Evolutionary conservation across 176 grass and related monocot genomes (phyloP).

Genomic region (Saccharum officinarum): DNA sequence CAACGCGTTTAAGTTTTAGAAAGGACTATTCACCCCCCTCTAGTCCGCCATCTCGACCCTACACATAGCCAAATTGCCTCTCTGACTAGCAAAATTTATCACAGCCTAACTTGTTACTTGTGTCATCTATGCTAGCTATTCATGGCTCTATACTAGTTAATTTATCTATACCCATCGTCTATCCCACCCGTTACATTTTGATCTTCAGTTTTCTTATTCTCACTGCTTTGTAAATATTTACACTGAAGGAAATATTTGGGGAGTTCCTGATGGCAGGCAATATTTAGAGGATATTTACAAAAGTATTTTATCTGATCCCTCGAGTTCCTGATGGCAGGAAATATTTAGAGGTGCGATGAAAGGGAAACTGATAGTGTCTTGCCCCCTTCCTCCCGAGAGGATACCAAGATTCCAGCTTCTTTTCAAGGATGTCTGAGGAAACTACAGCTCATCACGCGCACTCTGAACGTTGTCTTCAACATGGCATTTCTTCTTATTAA

Average conservation of each 20-base stretch:
- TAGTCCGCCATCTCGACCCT: too few relatives aligned
- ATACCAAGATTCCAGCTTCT: conserved; percentile 80
- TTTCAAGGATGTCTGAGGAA: conserved; percentile 77
- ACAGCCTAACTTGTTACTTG: not conserved
- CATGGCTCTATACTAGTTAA: not conserved
- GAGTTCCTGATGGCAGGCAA: too few relatives aligned
- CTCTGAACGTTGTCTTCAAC: not conserved
- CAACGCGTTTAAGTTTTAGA: too few relatives aligned
- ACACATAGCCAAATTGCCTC: not conserved
- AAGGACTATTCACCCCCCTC: too few relatives aligned
- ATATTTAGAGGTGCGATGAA: conserved; percentile 93
- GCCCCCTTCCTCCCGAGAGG: conserved; percentile 77
- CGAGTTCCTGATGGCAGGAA: conserved; percentile 39
- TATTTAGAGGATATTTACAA: not conserved
- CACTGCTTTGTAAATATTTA: not conserved
- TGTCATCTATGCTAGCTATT: not conserved
- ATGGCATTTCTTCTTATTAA: not conserved
- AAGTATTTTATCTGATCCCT: not conserved
- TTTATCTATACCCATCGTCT: not conserved
- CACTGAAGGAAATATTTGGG: not conserved
- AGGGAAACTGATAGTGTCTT: conserved; percentile 87
- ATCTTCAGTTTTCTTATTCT: not conserved
- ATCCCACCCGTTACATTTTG: not conserved
- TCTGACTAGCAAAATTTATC: not conserved
- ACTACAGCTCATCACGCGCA: not conserved